A percentile compares a stretch with the other conserved stretches of the same genome.
These are phyloP conservation scores for Curvularia eragrostidis DNA, from an alignment of 2,329 filamentous ascomycete species.

Conservation along the genomic window DNA sequence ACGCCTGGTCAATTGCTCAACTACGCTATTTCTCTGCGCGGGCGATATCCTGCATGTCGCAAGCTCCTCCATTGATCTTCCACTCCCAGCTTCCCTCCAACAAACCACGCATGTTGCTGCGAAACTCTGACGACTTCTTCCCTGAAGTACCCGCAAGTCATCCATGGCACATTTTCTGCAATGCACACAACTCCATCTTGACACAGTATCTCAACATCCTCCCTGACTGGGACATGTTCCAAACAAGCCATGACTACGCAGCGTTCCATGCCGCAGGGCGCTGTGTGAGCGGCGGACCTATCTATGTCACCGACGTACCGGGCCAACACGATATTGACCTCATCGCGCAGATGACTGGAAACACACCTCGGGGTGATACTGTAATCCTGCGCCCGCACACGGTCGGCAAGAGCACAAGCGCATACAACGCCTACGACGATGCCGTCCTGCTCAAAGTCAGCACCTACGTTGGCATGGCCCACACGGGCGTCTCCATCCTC, in stretches of 20 bases:
- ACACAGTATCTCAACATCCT: conserved; percentile 85
- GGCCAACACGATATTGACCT: conserved; percentile 78
- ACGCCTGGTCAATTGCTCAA: conserved; percentile 81
- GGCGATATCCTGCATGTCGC: conserved; percentile 93
- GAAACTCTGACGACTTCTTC: conserved; percentile 93
- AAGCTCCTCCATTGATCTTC: conserved; percentile 85
- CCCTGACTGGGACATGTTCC: conserved; percentile 84
- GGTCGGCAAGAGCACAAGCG: conserved; percentile 73
- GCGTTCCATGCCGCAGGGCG: conserved; percentile 88
- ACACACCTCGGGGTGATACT: conserved; percentile 73
- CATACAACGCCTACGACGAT: conserved; percentile 79
- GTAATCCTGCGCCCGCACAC: conserved; percentile 81
- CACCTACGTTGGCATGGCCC: conserved; percentile 73
- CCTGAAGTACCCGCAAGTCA: conserved; percentile 81
- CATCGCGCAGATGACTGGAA: conserved; percentile 80
- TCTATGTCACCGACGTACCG: conserved; percentile 92
- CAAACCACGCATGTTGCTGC: conserved; percentile 73
- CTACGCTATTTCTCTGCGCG: conserved; percentile 79
- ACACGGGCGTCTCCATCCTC: conserved; percentile 76
- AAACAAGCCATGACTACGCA: conserved; percentile 72
- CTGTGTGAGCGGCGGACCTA: conserved; percentile 87
- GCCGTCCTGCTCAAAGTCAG: conserved; percentile 76
- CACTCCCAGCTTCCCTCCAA: conserved; percentile 81
- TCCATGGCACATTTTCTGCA: conserved; percentile 94
- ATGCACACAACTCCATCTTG: conserved; percentile 86